Conservation (phyloP, 2,329 filamentous ascomycete genomes). For the Aspergillus proliferans region DNA sequence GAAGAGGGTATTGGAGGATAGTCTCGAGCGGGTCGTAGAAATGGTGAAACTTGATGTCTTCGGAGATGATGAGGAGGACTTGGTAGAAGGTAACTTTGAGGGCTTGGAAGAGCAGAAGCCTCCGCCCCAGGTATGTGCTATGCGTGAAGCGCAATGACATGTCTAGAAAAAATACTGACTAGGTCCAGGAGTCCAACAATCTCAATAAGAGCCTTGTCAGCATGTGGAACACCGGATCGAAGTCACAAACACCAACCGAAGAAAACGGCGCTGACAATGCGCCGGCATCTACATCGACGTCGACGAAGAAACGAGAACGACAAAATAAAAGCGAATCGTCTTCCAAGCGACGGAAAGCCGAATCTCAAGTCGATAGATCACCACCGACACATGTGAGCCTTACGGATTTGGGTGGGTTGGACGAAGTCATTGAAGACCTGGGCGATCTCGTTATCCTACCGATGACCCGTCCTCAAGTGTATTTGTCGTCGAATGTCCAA, state of each 20-base stretch:
- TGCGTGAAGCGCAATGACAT: neutral
- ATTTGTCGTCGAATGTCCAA: conserved; percentile 59
- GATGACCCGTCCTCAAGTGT: conserved; percentile 61
- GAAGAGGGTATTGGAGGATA: conserved; percentile 74
- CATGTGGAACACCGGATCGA: conserved; percentile 47
- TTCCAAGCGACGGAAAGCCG: conserved; percentile 58
- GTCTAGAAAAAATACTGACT: conserved; percentile 11
- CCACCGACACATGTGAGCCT: conserved; percentile 63
- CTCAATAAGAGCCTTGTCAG: conserved; percentile 62
- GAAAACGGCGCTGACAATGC: conserved; percentile 15
- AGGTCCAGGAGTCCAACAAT: conserved; percentile 48
- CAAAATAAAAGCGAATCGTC: conserved; percentile 61
- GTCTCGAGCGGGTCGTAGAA: conserved; percentile 73
- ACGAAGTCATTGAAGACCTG: conserved; percentile 63
- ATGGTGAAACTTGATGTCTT: conserved; percentile 61
- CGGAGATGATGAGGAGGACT: conserved; percentile 49
- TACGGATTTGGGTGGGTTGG: conserved; percentile 69
- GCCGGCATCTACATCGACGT: conserved; percentile 20
- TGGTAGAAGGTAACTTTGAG: conserved; percentile 46
- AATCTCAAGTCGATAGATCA: conserved; percentile 53
- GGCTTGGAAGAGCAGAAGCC: conserved; percentile 37
- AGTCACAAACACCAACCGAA: conserved; percentile 26
- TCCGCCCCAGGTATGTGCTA: conserved; percentile 18
- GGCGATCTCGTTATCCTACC: conserved; percentile 68
- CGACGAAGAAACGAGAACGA: conserved; percentile 54